Evolutionary conservation across 805 yeast species (phyloP).

Genomic region (Scheffersomyces stipitis): DNA sequence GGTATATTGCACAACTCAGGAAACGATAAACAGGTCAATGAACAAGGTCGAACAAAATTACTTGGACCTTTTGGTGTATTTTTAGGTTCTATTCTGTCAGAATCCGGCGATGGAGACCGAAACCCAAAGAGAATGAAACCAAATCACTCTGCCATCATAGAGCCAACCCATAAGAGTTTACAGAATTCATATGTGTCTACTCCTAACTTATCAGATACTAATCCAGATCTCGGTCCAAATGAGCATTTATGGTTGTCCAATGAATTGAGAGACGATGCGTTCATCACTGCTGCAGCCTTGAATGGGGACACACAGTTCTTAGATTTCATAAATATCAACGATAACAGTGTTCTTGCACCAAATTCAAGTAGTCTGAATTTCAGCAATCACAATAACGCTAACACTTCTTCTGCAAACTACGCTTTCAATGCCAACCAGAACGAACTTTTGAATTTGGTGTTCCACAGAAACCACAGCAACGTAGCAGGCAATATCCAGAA

Average conservation of each 20-base stretch:
- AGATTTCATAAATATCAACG: conserved; percentile 43
- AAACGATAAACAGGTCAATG: conserved; percentile 31
- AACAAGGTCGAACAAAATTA: conserved; percentile 47
- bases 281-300: conserved; percentile 70
- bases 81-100: conserved; percentile 27
- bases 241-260: conserved; percentile 70
- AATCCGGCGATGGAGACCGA: no score
- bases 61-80: conserved; percentile 87
- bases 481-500: conserved; percentile 5
- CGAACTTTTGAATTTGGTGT: conserved; percentile 51
- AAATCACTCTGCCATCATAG: background rate
- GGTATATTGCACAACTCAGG: conserved; percentile 51
- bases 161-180: background rate
- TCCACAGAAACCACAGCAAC: conserved; percentile 42
- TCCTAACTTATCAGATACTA: background rate
- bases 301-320: conserved; percentile 59
- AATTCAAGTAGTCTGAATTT: conserved; percentile 3
- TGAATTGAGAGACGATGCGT: conserved; percentile 69
- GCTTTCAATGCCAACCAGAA: conserved; percentile 33
- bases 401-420: conserved; percentile 4
- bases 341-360: background rate
- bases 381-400: conserved; percentile 2
- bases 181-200: background rate
- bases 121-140: conserved; percentile 1
- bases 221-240: conserved; percentile 15